phyloP scores from a whole-genome alignment of 176 grass and related monocot species.

The Oryza meyeriana region DNA sequence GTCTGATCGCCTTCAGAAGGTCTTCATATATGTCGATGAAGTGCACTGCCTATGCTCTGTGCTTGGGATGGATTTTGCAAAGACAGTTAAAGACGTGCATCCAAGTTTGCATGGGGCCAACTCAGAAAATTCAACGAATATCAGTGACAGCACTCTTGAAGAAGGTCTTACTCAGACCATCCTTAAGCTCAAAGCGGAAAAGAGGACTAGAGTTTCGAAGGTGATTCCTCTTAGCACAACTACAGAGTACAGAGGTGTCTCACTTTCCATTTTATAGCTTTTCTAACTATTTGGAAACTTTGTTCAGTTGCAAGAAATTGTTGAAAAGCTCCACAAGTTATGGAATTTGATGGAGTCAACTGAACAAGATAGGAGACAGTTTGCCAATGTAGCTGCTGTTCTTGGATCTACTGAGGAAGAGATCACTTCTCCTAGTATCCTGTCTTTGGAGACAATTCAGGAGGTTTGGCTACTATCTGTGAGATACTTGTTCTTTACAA shows the following conservation, averaged over 20 bases:
- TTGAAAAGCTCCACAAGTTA: constrained; percentile 62
- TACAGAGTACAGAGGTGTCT: neutral
- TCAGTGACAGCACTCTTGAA: constrained; percentile 80
- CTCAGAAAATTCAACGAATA: constrained; percentile 70
- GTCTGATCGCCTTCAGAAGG: constrained; percentile 91
- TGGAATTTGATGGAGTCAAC: constrained; percentile 97
- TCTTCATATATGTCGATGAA: constrained; percentile 82
- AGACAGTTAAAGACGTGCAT: constrained; percentile 68
- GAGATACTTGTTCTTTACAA: constrained; percentile 15
- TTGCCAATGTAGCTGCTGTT: constrained; percentile 52
- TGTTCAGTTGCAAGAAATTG: constrained; percentile 74
- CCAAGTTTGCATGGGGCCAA: constrained; percentile 74
- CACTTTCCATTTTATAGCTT: neutral
- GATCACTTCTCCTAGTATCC: constrained; percentile 51
- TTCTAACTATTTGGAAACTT: constrained; percentile 28
- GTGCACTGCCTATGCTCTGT: constrained; percentile 77
- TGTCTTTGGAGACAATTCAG: constrained; percentile 74
- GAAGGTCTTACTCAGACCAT: constrained; percentile 77
- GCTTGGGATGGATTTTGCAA: constrained; percentile 82
- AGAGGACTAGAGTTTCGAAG: constrained; percentile 64
- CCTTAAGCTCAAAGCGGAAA: constrained; percentile 79
- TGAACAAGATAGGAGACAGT: constrained; percentile 68
- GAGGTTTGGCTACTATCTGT: constrained; percentile 46
- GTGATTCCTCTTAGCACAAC: constrained; percentile 36
- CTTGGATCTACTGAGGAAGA: constrained; percentile 67